Evolutionary conservation across 768 basidiomycete species (phyloP).

Genomic region (Boletus huronensis): DNA sequence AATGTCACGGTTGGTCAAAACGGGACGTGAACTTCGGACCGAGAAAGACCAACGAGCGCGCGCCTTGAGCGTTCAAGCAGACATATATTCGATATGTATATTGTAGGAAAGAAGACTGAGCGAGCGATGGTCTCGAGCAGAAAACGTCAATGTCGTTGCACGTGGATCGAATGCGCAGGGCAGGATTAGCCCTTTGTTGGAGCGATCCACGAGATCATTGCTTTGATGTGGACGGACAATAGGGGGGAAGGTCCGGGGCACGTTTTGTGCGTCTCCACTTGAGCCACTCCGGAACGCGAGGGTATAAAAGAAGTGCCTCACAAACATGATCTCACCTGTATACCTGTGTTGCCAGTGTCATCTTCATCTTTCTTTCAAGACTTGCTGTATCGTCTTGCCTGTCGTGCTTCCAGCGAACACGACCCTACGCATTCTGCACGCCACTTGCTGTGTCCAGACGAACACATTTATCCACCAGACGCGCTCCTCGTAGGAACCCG

Average conservation of each 20-base stretch:
- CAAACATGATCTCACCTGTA: neutral
- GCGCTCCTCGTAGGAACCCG: neutral
- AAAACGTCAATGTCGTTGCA: neutral
- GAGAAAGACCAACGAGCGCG: neutral
- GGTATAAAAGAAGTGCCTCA: neutral
- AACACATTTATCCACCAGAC: neutral
- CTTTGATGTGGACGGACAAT: neutral
- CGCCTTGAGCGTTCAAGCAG: neutral
- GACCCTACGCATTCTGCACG: neutral
- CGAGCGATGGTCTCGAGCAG: too few relatives aligned
- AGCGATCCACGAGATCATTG: neutral
- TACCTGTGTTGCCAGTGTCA: neutral
- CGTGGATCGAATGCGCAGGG: neutral
- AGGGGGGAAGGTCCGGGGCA: too few relatives aligned
- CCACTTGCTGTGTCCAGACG: neutral
- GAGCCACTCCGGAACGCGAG: neutral
- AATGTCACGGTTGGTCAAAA: too few relatives aligned
- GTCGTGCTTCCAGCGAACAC: neutral
- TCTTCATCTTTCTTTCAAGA: neutral
- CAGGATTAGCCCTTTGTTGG: neutral
- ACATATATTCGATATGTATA: too few relatives aligned
- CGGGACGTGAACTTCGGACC: neutral
- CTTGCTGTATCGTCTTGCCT: slow-evolving; percentile 1
- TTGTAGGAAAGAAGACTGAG: neutral
- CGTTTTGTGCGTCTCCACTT: neutral